These are phyloP conservation scores for Primulina eburnea DNA, from an alignment of 257 asterid genomes.

Conservation along the genomic window DNA sequence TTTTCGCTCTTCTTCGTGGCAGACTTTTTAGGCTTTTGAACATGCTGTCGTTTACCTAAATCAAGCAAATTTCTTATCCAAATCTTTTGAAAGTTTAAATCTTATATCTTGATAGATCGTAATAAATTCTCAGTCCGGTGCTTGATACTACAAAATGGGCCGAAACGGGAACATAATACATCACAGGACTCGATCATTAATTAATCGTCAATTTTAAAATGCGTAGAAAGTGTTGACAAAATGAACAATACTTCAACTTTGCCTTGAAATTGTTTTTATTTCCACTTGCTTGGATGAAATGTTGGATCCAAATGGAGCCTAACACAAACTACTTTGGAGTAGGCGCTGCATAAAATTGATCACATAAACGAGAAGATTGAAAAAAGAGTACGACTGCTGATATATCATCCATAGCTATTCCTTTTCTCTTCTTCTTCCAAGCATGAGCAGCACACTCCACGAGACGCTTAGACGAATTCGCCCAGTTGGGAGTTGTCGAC, in stretches of 20 bases:
- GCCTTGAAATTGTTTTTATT: background rate
- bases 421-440: slow-evolving; percentile 78
- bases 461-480: slow-evolving; percentile 65
- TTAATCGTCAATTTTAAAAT: no score
- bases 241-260: background rate
- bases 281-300: background rate
- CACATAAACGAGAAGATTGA: slow-evolving; percentile 39
- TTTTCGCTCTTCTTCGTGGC: background rate
- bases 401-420: slow-evolving; percentile 88
- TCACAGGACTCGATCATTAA: no score
- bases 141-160: background rate
- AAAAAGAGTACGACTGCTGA: slow-evolving; percentile 86
- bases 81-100: no score
- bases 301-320: background rate
- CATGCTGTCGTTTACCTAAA: background rate
- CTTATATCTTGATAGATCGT: no score
- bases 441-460: slow-evolving; percentile 66
- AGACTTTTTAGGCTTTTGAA: background rate
- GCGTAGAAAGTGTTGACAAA: background rate
- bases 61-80: background rate
- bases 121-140: no score
- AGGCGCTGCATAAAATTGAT: slow-evolving; percentile 33
- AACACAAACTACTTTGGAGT: slow-evolving; percentile 14
- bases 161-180: no score
- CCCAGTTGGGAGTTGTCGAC: slow-evolving; percentile 47